Evolutionary conservation across 177 flowering plant genomes (phyloP).

Genomic region (Telopea speciosissima): DNA sequence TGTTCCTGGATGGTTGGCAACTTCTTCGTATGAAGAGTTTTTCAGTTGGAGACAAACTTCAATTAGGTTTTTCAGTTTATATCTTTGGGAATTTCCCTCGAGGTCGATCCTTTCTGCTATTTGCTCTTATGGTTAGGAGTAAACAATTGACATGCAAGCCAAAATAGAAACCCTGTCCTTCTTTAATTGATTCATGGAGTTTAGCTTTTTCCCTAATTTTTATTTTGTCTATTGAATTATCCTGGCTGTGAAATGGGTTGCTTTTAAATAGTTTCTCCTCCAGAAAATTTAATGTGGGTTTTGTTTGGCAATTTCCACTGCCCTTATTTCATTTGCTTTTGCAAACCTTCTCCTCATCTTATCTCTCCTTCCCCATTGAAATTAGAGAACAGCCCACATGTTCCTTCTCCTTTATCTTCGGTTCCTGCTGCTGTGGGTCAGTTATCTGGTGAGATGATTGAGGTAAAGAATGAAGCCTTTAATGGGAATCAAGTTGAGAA

Average conservation of each 20-base stretch:
- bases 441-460: constrained; percentile 23
- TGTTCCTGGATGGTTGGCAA: neutral
- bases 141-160: neutral
- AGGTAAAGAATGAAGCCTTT: constrained; percentile 25
- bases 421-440: constrained; percentile 27
- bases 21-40: too few relatives aligned
- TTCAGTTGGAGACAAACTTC: too few relatives aligned
- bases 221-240: neutral
- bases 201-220: neutral
- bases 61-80: too few relatives aligned
- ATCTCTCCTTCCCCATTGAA: constrained; percentile 50
- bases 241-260: constrained; percentile 13
- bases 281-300: constrained; percentile 65
- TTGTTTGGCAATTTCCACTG: constrained; percentile 70
- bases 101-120: neutral
- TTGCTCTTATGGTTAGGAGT: neutral
- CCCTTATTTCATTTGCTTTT: constrained; percentile 72
- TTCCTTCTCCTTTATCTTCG: constrained; percentile 30
- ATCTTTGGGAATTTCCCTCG: neutral
- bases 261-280: constrained; percentile 5
- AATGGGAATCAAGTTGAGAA: constrained; percentile 18
- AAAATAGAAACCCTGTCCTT: neutral
- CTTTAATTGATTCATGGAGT: neutral
- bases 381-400: constrained; percentile 53
- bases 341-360: constrained; percentile 64